Percentiles rank a stretch among this genome's conserved stretches.
Evolutionary conservation across 768 basidiomycete species (phyloP).

Genomic region (Russula vinacea): DNA sequence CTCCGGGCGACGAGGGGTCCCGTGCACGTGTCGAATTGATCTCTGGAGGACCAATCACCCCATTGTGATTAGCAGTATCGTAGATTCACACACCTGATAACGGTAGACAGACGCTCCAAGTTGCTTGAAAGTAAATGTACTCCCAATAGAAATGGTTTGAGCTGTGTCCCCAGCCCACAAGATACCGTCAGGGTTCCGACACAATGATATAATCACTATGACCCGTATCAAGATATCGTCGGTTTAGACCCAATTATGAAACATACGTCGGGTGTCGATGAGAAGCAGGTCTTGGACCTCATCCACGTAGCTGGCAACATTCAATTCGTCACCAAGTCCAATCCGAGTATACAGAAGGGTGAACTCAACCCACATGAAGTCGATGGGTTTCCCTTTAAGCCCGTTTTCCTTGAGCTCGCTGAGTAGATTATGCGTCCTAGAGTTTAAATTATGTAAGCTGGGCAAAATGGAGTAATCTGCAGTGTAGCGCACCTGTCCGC

Average conservation of each 20-base stretch:
- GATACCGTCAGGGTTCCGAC: constrained; percentile 59
- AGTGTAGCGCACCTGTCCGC: constrained; percentile 51
- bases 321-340: too few relatives aligned
- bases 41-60: background rate
- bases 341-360: background rate
- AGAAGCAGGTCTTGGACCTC: constrained; percentile 72
- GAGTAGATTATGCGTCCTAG: constrained; percentile 53
- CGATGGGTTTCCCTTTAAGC: constrained; percentile 45
- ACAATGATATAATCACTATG: constrained; percentile 59
- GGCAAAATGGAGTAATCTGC: background rate
- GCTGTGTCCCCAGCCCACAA: constrained; percentile 83
- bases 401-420: constrained; percentile 34
- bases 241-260: background rate
- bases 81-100: constrained; percentile 47
- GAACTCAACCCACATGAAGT: constrained; percentile 48
- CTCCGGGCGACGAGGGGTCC: constrained; percentile 33
- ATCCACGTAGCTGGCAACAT: constrained; percentile 55
- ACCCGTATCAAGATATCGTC: background rate
- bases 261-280: constrained; percentile 57
- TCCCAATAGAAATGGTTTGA: constrained; percentile 71
- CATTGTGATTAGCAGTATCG: background rate
- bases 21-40: constrained; percentile 12
- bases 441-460: constrained; percentile 2
- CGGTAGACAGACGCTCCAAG: constrained; percentile 64
- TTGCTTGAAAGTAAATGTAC: constrained; percentile 68